Base-by-base conservation (phyloP, 2,329 filamentous ascomycete genomes). In the Paramyrothecium roridum region DNA sequence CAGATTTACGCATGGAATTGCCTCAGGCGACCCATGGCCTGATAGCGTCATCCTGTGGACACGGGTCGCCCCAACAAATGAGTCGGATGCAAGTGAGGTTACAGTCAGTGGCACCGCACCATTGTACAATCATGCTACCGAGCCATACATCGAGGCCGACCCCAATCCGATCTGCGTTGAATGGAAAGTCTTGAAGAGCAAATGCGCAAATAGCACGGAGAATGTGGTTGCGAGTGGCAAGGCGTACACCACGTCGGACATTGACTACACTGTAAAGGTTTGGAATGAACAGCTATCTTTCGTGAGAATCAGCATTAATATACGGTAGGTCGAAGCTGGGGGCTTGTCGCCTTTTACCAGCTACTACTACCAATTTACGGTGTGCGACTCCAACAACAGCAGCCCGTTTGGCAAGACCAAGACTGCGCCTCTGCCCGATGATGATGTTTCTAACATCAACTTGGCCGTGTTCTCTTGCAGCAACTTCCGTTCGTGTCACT, bases 231-330 rank as follows among this genome's bases (percentile, higher is more conserved):
- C 80, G 52, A 74, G 73, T 1, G 88, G 88, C 6, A 80, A 72
- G 37, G 86, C 80, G 1, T 90, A 85, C 65, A 91, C 89, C 0
- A 88, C 81, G 37, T 88, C 83, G 1, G 88, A 91, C 65, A 83
- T 91, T 50, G 89, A 92, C 65, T 92, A 86, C 66, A 91, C 88
- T 0, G 75, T 91, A 57, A 90, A 90, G 77, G 84, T 84, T 66
- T 52, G 56, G 23, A 8, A 8, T 3, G 8, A 2, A 1, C 0
- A 0, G 2, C 8, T 10, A 43, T 19, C 4, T 6, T 13, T 17
- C 37, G 2, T 20, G 21, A 11, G 2, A n/a, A 7, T 19, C 43
- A 54, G 3, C 55, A 47, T 13, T 21, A 12, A 6, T 8, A 16
- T 30, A 10, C 26, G 26, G 20, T 52, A 86, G 79, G 81, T 90